Conservation (phyloP, 2,329 filamentous ascomycete species). For the Pezizomycotina sp. region DNA sequence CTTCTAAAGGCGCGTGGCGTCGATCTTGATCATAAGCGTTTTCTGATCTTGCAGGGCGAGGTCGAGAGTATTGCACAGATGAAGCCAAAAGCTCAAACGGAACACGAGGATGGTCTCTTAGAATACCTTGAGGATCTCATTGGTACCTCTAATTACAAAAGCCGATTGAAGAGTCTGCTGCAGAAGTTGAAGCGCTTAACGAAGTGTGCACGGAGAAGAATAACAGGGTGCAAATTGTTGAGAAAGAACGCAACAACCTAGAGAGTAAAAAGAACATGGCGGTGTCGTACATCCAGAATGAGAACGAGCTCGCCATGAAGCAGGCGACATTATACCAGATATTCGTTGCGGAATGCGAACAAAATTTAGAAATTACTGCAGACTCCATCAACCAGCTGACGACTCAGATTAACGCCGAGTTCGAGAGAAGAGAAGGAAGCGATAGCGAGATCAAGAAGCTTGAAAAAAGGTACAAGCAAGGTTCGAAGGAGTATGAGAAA, state of each 20-base stretch:
- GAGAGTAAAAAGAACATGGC: conserved; percentile 97
- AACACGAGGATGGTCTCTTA: conserved; percentile 88
- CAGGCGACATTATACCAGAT: conserved; percentile 87
- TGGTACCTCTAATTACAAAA: conserved; percentile 96
- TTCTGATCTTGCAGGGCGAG: conserved; percentile 90
- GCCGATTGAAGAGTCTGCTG: conserved; percentile 83
- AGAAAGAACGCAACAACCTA: conserved; percentile 83
- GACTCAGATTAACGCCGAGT: conserved; percentile 64
- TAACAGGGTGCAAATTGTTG: conserved; percentile 85
- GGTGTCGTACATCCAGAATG: conserved; percentile 70
- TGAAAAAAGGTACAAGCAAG: conserved; percentile 66
- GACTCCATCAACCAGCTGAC: conserved; percentile 88
- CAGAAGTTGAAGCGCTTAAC: conserved; percentile 80
- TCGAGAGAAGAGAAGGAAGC: conserved; percentile 79
- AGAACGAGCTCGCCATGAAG: conserved; percentile 81
- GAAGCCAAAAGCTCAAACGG: conserved; percentile 88
- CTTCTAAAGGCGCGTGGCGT: conserved; percentile 76
- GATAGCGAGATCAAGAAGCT: conserved; percentile 81
- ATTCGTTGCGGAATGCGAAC: conserved; percentile 70
- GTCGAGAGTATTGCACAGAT: conserved; percentile 98
- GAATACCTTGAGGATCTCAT: conserved; percentile 98
- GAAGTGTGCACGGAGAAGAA: conserved; percentile 93
- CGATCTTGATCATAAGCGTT: conserved; percentile 94
- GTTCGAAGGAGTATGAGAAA: conserved; percentile 62
- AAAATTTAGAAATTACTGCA: conserved; percentile 74